phyloP scores from a whole-genome alignment of 2,329 filamentous ascomycete genomes.

The Myriosclerotinia curreyana region DNA sequence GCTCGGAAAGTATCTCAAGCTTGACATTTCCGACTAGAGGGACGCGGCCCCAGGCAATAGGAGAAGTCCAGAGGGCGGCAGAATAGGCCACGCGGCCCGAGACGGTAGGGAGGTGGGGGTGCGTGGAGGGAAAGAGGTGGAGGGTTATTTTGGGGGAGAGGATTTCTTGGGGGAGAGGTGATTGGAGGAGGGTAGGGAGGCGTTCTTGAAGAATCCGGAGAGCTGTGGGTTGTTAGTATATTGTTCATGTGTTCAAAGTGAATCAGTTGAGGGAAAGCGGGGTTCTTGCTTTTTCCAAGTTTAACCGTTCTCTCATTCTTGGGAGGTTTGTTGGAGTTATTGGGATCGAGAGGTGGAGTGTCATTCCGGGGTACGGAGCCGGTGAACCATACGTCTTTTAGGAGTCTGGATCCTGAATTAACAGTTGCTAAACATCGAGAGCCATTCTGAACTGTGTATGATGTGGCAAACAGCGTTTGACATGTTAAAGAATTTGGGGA shows the following conservation, averaged over 20 bases:
- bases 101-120: constrained; percentile 87
- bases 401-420: constrained; percentile 27
- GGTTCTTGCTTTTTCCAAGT: constrained; percentile 40
- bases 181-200: constrained; percentile 64
- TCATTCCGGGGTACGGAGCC: constrained; percentile 37
- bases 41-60: constrained; percentile 90
- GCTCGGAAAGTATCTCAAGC: constrained; percentile 83
- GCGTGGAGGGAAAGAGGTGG: constrained; percentile 70
- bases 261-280: not conserved
- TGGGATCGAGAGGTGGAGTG: constrained; percentile 18
- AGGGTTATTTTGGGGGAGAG: constrained; percentile 71
- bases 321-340: constrained; percentile 29
- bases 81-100: constrained; percentile 87
- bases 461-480: constrained; percentile 12
- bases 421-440: constrained; percentile 34
- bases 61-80: constrained; percentile 92
- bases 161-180: constrained; percentile 69
- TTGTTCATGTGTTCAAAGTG: not conserved
- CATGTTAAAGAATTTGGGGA: constrained; percentile 12
- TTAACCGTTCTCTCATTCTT: constrained; percentile 59
- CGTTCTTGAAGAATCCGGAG: constrained; percentile 63
- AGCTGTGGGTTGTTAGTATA: constrained; percentile 45
- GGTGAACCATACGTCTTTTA: constrained; percentile 47
- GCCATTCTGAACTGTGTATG: not conserved
- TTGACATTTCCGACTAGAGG: constrained; percentile 88